Evolutionary conservation across 176 grass and related monocot species (phyloP).

Genomic region (Calamus simplicifolius): DNA sequence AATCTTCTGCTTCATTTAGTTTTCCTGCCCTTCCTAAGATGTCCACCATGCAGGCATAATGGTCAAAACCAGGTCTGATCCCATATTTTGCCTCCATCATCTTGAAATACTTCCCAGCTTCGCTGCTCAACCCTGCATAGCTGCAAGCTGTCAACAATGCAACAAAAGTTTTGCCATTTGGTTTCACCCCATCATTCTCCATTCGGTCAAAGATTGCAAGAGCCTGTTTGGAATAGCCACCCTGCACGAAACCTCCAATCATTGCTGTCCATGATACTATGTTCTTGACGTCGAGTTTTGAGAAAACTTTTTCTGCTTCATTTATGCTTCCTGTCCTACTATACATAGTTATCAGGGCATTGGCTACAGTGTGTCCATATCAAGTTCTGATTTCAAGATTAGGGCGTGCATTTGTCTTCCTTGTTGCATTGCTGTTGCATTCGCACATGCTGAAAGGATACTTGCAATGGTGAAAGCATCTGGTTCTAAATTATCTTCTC

Average conservation of each 20-base stretch:
- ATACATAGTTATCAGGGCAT: constrained; percentile 24
- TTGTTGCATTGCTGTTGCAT: constrained; percentile 11
- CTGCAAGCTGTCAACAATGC: constrained; percentile 18
- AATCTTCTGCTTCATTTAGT: constrained; percentile 19
- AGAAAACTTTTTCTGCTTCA: constrained; percentile 19
- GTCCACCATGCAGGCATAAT: constrained; percentile 28
- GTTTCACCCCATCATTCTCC: constrained; percentile 8
- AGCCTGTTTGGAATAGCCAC: constrained; percentile 14
- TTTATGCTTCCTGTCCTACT: constrained; percentile 12
- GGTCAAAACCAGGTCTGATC: constrained; percentile 13
- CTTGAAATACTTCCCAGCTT: constrained; percentile 8
- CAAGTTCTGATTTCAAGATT: constrained; percentile 15
- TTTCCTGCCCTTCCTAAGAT: constrained; percentile 19
- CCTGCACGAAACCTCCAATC: constrained; percentile 22
- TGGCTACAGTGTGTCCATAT: constrained; percentile 15
- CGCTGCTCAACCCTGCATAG: constrained; percentile 14
- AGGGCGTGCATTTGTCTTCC: constrained; percentile 19
- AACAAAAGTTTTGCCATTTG: constrained; percentile 16
- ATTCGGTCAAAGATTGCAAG: constrained; percentile 14
- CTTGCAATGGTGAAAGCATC: constrained; percentile 19
- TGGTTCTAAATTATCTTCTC: constrained; percentile 3
- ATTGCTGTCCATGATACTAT: constrained; percentile 21
- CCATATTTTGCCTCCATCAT: constrained; percentile 12
- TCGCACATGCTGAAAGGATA: constrained; percentile 18
- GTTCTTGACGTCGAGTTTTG: constrained; percentile 2